Percentiles rank a stretch among this genome's conserved stretches.
These are phyloP conservation scores for Brassica cretica DNA, from an alignment of 345 rosid species.

Conservation along the genomic window DNA sequence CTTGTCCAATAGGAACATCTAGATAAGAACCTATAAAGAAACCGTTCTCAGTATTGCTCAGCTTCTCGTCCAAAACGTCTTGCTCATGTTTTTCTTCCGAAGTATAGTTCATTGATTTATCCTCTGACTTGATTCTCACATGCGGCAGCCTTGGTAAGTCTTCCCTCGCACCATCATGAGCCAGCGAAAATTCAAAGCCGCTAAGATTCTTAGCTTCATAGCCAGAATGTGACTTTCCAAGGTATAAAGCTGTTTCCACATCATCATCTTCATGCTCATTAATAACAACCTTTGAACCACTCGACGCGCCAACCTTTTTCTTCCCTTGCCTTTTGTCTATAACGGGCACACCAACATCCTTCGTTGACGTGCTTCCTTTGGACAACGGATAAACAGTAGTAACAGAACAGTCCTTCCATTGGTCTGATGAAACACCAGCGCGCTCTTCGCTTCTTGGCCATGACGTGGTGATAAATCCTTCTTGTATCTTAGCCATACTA, in stretches of 20 bases:
- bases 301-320: conserved; percentile 45
- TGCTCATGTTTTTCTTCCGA: conserved; percentile 85
- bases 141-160: conserved; percentile 89
- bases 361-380: conserved; percentile 49
- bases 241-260: conserved; percentile 64
- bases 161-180: conserved; percentile 63
- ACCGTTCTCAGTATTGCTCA: conserved; percentile 54
- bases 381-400: conserved; percentile 68
- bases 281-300: conserved; percentile 52
- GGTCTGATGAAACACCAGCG: conserved; percentile 48
- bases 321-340: conserved; percentile 66
- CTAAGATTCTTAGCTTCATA: conserved; percentile 45
- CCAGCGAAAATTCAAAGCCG: conserved; percentile 49
- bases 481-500: conserved; percentile 24
- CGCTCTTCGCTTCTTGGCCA: conserved; percentile 58
- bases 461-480: conserved; percentile 42
- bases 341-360: conserved; percentile 38
- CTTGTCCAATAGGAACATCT: conserved; percentile 93
- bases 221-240: conserved; percentile 51
- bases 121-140: conserved; percentile 87
- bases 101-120: conserved; percentile 57
- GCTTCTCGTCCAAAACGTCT: conserved; percentile 57
- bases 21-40: conserved; percentile 74
- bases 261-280: conserved; percentile 86
- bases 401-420: conserved; percentile 76